These are phyloP conservation scores for Entomortierella lignicola DNA, from an alignment of 192 early-diverging fungal species.

Conservation along the genomic window DNA sequence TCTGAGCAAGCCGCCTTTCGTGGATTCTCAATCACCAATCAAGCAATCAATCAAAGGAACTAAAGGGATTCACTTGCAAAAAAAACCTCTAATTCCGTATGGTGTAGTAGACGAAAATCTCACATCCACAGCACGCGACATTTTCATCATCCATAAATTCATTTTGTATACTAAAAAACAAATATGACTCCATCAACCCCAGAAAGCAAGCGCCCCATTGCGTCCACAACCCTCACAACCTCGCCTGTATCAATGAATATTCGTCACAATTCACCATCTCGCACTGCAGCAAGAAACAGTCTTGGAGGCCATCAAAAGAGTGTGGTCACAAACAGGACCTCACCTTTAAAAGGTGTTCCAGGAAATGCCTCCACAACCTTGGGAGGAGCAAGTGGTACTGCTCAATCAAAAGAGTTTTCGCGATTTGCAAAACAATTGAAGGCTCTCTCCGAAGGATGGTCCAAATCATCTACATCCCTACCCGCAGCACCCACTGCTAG, in stretches of 20 bases:
- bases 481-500: neutral
- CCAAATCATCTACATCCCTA: neutral
- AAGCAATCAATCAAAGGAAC: too few relatives aligned
- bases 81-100: too few relatives aligned
- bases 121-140: neutral
- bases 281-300: neutral
- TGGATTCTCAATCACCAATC: too few relatives aligned
- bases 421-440: conserved; percentile 16
- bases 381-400: conserved; percentile 4
- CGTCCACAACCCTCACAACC: neutral
- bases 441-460: neutral
- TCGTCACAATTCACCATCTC: neutral
- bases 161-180: too few relatives aligned
- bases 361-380: neutral
- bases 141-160: neutral
- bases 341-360: neutral
- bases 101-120: too few relatives aligned
- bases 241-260: neutral
- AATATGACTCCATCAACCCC: conserved; percentile 1
- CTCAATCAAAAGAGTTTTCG: conserved; percentile 25
- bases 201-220: neutral
- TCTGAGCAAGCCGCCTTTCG: too few relatives aligned
- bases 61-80: too few relatives aligned
- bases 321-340: neutral
- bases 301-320: neutral